Evolutionary conservation across 2,329 filamentous ascomycete genomes (phyloP).

Genomic region (Apiospora malaysiana): DNA sequence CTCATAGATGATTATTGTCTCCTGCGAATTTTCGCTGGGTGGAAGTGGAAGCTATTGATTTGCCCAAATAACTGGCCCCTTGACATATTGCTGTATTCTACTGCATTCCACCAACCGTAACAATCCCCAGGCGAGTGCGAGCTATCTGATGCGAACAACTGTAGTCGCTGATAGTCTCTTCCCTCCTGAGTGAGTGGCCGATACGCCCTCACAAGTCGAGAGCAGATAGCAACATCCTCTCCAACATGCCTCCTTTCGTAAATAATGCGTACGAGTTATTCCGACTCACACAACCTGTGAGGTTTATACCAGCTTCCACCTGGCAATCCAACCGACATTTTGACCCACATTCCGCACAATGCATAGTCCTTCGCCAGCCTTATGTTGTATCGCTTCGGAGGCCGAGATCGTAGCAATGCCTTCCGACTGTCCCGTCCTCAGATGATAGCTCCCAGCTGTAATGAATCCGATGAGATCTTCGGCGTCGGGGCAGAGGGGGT

Average conservation of each 20-base stretch:
- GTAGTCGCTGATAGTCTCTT: neutral
- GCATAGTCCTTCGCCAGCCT: slow-evolving; percentile 66
- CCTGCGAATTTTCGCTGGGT: neutral
- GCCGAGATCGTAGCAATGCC: slow-evolving; percentile 76
- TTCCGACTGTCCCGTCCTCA: slow-evolving; percentile 75
- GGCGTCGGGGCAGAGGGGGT: slow-evolving; percentile 74
- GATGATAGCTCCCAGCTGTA: slow-evolving; percentile 82
- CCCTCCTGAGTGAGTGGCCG: neutral
- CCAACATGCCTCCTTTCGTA: neutral
- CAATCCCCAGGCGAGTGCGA: neutral
- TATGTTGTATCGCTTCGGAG: slow-evolving; percentile 40
- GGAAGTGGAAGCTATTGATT: neutral
- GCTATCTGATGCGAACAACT: neutral
- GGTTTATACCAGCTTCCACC: slow-evolving; percentile 72
- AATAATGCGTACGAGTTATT: neutral
- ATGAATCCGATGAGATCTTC: slow-evolving; percentile 88
- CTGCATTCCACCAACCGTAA: neutral
- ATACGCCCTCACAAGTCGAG: neutral
- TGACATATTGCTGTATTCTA: neutral
- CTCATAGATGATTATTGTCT: neutral
- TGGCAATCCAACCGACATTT: slow-evolving; percentile 76
- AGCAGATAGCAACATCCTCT: neutral
- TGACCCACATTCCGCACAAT: slow-evolving; percentile 84
- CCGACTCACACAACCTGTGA: neutral
- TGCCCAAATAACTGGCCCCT: neutral